Evolutionary conservation across 2,329 filamentous ascomycete species (phyloP), one percentile per base, ranked within the genome.

Genomic region (Alternaria sp.): DNA sequence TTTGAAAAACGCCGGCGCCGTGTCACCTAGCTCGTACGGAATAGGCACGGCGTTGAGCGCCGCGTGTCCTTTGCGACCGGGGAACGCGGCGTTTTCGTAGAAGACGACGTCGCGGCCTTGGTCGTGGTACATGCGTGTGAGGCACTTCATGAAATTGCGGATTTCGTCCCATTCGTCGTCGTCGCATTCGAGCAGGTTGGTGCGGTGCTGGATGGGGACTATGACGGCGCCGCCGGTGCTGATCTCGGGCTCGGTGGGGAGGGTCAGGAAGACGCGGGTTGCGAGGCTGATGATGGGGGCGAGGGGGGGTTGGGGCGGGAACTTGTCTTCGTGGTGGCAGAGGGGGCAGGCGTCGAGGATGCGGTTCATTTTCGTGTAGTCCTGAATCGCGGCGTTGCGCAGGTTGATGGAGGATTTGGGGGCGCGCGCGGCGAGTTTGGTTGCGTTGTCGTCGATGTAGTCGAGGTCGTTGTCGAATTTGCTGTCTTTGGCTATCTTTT

Each of bases 161-260:
- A 99, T 90, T 81, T 99, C 96, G 77, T 99, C 96, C 96, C 96
- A 99, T 79, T 99, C 96, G 76, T 99, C 96, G 75, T 99, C 95
- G 79, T 98, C 95, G 79, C 96, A 99, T 80, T 97, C 95, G n/a
- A 99, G 84, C 0, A 99, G 88, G 78, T 98, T 99, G 23, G 86
- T 89, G 56, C 90, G 90, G 78, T 99, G 96, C 70, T 93, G 88
- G 21, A 96, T 89, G 6, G 96, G 96, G 4, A 94, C 93, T 65
- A 99, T 96, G 61, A 96, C 90, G 7, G 94, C 92, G 52, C 93
- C 91, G 49, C 93, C 93, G 53, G 92, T 86, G 69, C 88, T 91
- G 46, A 99, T 83, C 76, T 98, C 95, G 0, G 96, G 96, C 70
- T 95, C 90, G 0, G 96, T 96, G 10, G 94, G 90, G 2, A 99